Evolutionary conservation across 2,329 filamentous ascomycete species (phyloP), one percentile per base, ranked within the genome.

Genomic region (Xylariaceae sp.): DNA sequence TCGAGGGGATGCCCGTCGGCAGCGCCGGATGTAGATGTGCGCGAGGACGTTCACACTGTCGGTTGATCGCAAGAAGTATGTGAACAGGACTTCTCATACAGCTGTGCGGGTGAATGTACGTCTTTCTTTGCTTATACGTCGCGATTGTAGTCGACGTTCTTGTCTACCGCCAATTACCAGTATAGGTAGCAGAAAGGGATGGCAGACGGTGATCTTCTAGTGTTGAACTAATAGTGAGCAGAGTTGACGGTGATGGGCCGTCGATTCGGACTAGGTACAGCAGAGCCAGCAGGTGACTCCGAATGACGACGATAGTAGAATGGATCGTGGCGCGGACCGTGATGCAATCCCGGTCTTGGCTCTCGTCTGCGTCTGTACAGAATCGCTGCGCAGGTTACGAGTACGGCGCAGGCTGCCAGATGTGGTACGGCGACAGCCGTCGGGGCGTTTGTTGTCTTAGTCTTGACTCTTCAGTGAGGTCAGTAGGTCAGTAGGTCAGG

Each of bases 321-420:
- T 30, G 17, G 34, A 50, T 50, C 48, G 48, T 50, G 48, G 48
- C 48, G 48, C 48, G 18, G 49, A 35, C 17, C 6, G 23, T 51
- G 49, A 51, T 51, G 49, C 49, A 51, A 51, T 51, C 18, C 34
- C 34, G 13, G 49, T 51, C 49, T 51, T 35, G 49, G 49, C 48
- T 50, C 11, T 50, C 23, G 23, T 17, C 42, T 45, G 42, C n/a
- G 42, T 15, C 11, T 45, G 5, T 45, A 4, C 13, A 30, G 23
- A 30, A 30, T 30, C 4, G 23, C 23, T 30, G 23, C 23, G 23
- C 23, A 30, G 4, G 23, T 30, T 30, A 30, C 23, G 23, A 30
- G 23, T 30, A 30, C 23, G 5, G 23, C 23, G 23, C 23, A 30
- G 23, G 23, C 23, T 30, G 23, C 23, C 23, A 30, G 23, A 30